Percentiles rank a stretch among this genome's conserved stretches.
Evolutionary conservation across 768 basidiomycete species (phyloP).

Genomic region (Cystofilobasidium bisporidii): DNA sequence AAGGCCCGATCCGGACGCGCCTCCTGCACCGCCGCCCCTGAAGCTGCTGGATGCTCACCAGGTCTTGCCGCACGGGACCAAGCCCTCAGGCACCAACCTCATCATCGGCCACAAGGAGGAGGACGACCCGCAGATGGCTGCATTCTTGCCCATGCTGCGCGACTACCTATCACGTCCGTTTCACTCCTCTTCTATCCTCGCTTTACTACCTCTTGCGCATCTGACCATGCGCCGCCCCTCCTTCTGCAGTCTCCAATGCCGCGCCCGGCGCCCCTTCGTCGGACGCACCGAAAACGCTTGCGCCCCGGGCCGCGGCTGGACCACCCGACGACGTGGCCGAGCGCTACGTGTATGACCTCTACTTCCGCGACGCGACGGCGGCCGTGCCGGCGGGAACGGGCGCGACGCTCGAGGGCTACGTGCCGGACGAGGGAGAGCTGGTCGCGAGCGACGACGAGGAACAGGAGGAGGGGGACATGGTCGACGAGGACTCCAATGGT

Average conservation of each 20-base stretch:
- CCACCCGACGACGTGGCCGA: not conserved
- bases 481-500: slow-evolving; percentile 28
- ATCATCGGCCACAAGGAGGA: slow-evolving; percentile 26
- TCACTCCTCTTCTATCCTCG: not conserved
- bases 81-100: not conserved
- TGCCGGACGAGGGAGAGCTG: slow-evolving; percentile 15
- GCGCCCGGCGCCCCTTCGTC: not conserved
- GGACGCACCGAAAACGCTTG: not conserved
- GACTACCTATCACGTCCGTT: slow-evolving; percentile 37
- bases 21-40: not conserved
- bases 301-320: not conserved
- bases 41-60: slow-evolving; percentile 12
- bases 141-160: slow-evolving; percentile 40
- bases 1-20: not conserved
- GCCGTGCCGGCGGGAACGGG: not conserved
- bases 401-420: slow-evolving; percentile 23
- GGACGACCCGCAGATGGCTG: slow-evolving; percentile 37
- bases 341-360: slow-evolving; percentile 27
- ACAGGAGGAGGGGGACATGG: slow-evolving; percentile 13
- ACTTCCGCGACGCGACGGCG: slow-evolving; percentile 12
- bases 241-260: slow-evolving; percentile 15
- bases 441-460: slow-evolving; percentile 20
- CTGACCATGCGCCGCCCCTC: not conserved
- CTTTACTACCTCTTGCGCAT: not conserved
- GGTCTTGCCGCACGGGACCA: not conserved